A percentile compares a stretch with the other conserved stretches of the same genome.
phyloP scores from a whole-genome alignment of 345 rosid species.

The Theobroma cacao region DNA sequence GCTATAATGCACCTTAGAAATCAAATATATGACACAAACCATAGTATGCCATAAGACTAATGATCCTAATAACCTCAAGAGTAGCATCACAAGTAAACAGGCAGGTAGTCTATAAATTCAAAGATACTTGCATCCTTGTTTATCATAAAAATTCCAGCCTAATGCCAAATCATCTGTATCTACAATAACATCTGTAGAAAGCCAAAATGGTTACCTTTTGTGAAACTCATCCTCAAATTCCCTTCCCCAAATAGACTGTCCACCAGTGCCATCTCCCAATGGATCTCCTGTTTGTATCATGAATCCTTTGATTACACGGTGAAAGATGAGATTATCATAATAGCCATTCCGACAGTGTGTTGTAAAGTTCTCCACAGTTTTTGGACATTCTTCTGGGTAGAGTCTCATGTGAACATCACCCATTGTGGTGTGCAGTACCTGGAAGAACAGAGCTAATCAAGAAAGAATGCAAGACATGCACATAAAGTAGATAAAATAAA shows the following conservation, averaged over 20 bases:
- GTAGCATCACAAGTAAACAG: not conserved
- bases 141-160: not conserved
- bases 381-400: conserved; percentile 99
- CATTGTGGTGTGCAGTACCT: conserved; percentile 92
- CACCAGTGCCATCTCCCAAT: conserved; percentile 98
- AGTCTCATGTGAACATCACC: conserved; percentile 89
- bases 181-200: not conserved
- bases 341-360: conserved; percentile 95
- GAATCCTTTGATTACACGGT: conserved; percentile 94
- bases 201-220: conserved; percentile 60
- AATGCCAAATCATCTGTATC: not conserved
- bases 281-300: conserved; percentile 99
- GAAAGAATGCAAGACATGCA: not conserved
- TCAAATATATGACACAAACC: not conserved
- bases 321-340: conserved; percentile 94
- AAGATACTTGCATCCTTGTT: not conserved
- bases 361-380: conserved; percentile 96
- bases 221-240: conserved; percentile 99
- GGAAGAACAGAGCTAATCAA: conserved; percentile 17
- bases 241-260: conserved; percentile 99
- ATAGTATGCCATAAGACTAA: not conserved
- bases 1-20: not conserved
- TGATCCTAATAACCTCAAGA: not conserved
- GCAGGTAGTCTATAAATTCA: not conserved
- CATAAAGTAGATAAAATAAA: not conserved